phyloP scores from a whole-genome alignment of 768 basidiomycete species.

The Boletus sensibilis region DNA sequence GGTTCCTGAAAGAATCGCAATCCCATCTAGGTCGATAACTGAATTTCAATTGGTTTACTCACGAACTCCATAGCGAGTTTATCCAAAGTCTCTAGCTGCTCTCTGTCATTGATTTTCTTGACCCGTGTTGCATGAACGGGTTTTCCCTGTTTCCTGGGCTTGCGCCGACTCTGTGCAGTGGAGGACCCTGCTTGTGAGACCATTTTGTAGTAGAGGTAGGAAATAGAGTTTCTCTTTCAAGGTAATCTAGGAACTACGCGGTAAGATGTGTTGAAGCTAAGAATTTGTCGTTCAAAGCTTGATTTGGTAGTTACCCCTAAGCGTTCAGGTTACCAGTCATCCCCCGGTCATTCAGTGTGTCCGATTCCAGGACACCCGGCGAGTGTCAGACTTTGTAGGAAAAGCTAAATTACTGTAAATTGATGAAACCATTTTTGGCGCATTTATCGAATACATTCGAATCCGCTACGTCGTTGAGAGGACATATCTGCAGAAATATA shows the following conservation, averaged over 20 bases:
- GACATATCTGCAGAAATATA: neutral
- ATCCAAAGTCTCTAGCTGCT: conserved; percentile 52
- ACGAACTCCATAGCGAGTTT: conserved; percentile 51
- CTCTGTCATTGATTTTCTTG: conserved; percentile 47
- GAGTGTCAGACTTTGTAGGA: no score
- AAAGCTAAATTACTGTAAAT: no score
- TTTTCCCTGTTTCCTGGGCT: conserved; percentile 17
- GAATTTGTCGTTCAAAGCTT: neutral
- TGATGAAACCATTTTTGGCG: no score
- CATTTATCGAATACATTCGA: neutral
- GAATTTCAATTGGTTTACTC: conserved; percentile 18
- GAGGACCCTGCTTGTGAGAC: conserved; percentile 21
- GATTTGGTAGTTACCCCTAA: neutral
- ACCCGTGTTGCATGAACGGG: conserved; percentile 27
- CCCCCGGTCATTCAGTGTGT: no score
- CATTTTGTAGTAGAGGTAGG: conserved; percentile 10
- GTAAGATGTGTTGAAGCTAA: neutral
- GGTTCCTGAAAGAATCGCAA: conserved; percentile 43
- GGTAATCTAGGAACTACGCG: neutral
- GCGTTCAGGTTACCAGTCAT: no score
- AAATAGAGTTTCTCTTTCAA: neutral
- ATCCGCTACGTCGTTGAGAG: neutral
- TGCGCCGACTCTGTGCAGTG: conserved; percentile 5
- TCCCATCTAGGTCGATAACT: neutral
- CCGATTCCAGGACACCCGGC: no score